Evolutionary conservation across 257 asterid genomes (phyloP).

Genomic region (Solanum chaucha): DNA sequence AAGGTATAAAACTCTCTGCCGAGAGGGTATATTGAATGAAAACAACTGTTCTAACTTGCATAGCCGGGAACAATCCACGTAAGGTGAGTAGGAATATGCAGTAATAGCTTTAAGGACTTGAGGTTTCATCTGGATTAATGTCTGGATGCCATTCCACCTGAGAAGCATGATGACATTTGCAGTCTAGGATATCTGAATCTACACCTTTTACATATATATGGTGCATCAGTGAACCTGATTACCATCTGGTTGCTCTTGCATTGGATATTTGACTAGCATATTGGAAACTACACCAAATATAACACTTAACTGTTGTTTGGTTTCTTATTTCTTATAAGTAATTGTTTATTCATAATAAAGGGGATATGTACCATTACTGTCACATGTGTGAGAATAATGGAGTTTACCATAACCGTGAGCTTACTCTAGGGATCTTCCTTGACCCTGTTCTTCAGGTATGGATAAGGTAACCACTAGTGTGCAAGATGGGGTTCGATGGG

Average conservation of each 20-base stretch:
- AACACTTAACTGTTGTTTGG: neutral
- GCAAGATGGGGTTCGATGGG: neutral
- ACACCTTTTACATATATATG: neutral
- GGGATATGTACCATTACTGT: neutral
- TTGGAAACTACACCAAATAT: neutral
- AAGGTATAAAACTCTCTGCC: neutral
- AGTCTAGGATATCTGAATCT: neutral
- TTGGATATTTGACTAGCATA: neutral
- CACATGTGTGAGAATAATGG: neutral
- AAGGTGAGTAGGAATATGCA: neutral
- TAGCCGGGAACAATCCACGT: neutral
- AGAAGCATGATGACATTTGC: neutral
- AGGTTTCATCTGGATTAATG: neutral
- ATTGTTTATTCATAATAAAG: neutral
- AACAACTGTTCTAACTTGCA: neutral
- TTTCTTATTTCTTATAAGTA: neutral
- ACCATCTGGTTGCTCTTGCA: neutral
- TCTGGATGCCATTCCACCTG: neutral
- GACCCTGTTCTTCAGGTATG: neutral
- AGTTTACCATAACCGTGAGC: neutral
- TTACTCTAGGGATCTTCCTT: neutral
- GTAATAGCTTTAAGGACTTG: neutral
- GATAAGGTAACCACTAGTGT: neutral
- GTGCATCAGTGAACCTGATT: neutral
- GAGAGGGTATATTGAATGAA: neutral